These are phyloP conservation scores for Flueggea neowawraea DNA, from an alignment of 441 rosid species.

Conservation along the genomic window DNA sequence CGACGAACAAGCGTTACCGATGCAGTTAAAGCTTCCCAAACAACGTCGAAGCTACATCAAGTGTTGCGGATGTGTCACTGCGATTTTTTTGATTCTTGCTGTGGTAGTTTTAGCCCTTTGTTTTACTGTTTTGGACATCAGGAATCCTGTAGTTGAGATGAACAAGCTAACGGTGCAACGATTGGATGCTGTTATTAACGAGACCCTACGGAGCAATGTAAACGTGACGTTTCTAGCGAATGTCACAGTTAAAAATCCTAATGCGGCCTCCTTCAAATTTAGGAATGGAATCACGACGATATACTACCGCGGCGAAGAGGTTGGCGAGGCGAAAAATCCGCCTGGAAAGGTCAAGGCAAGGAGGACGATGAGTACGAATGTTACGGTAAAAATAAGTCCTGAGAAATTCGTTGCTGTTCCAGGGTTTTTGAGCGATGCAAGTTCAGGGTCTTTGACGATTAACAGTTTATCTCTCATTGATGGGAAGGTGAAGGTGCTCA, in stretches of 20 bases:
- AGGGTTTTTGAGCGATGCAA: background rate
- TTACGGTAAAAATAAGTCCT: constrained; percentile 32
- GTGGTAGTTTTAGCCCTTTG: constrained; percentile 21
- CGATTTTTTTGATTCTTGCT: constrained; percentile 26
- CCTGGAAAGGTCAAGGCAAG: constrained; percentile 37
- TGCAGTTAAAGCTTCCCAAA: constrained; percentile 3
- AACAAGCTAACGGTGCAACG: constrained; percentile 16
- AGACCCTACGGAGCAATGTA: constrained; percentile 4
- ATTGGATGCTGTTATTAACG: constrained; percentile 1
- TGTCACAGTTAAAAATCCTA: constrained; percentile 47
- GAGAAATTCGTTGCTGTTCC: constrained; percentile 13
- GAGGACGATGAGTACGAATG: constrained; percentile 35
- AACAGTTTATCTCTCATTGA: constrained; percentile 29
- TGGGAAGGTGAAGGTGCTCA: constrained; percentile 38
- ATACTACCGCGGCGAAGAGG: constrained; percentile 20
- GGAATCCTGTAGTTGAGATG: constrained; percentile 28
- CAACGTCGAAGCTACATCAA: constrained; percentile 16
- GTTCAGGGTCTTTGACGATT: constrained; percentile 21
- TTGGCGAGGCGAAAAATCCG: constrained; percentile 34
- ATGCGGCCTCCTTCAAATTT: constrained; percentile 36
- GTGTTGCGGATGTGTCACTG: constrained; percentile 37
- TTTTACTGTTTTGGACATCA: constrained; percentile 32
- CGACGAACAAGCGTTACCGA: constrained; percentile 18
- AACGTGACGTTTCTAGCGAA: constrained; percentile 27
- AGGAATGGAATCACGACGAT: constrained; percentile 20